A percentile compares a stretch with the other conserved stretches of the same genome.
These are phyloP conservation scores for Dendrothele bispora DNA, from an alignment of 768 basidiomycete species.

Conservation along the genomic window DNA sequence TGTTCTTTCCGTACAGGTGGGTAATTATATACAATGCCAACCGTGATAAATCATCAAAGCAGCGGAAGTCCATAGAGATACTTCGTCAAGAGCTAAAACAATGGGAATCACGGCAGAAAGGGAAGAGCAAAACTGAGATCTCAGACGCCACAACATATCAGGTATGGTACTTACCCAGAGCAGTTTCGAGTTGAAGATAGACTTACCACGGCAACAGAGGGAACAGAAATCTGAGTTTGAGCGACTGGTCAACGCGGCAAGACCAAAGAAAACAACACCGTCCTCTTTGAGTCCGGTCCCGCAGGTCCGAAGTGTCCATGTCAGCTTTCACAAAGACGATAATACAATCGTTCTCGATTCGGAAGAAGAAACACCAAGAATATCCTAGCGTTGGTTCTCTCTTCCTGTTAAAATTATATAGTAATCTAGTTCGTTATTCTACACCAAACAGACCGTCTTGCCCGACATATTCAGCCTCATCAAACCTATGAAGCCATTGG, in stretches of 20 bases:
- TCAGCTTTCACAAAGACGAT: conserved; percentile 13
- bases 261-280: conserved; percentile 20
- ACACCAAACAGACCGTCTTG: too few species aligned
- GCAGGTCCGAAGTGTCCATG: not conserved
- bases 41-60: conserved; percentile 49
- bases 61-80: conserved; percentile 45
- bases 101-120: conserved; percentile 56
- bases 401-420: too few species aligned
- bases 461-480: too few species aligned
- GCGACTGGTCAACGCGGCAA: conserved; percentile 35
- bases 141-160: conserved; percentile 39
- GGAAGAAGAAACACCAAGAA: conserved; percentile 32
- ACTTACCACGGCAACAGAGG: conserved; percentile 26
- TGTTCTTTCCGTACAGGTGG: conserved; percentile 47
- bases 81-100: conserved; percentile 53
- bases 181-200: not conserved
- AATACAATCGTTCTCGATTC: conserved; percentile 35
- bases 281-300: not conserved
- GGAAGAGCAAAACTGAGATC: conserved; percentile 39
- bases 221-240: conserved; percentile 39
- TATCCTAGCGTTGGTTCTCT: too few species aligned
- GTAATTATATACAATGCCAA: conserved; percentile 71
- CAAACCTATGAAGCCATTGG: too few species aligned
- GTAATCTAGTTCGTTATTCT: too few species aligned
- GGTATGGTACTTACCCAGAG: conserved; percentile 24